phyloP scores from a whole-genome alignment of 441 rosid genomes.

The Croton setiger region DNA sequence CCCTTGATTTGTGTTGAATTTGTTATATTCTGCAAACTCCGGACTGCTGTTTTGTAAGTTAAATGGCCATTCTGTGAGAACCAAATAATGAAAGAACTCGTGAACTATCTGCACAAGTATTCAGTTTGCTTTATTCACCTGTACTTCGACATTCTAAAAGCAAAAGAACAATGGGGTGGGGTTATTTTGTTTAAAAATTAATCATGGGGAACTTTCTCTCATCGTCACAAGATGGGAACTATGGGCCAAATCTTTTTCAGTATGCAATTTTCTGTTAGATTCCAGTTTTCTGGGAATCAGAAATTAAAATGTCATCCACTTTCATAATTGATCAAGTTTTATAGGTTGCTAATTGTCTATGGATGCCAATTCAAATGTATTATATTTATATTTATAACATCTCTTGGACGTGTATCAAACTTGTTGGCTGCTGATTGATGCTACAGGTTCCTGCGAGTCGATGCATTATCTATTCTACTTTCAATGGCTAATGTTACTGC shows the following conservation, averaged over 20 bases:
- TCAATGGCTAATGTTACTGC: constrained; percentile 79
- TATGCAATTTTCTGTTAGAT: background rate
- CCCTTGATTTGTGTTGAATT: constrained; percentile 1
- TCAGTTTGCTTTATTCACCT: background rate
- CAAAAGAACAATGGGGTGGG: background rate
- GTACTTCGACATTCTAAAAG: background rate
- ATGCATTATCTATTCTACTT: constrained; percentile 73
- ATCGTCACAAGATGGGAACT: background rate
- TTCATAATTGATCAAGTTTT: background rate
- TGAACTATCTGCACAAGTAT: background rate
- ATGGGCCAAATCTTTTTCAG: background rate
- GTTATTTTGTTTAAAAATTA: background rate
- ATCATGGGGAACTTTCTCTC: background rate
- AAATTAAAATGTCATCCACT: background rate
- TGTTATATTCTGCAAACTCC: background rate
- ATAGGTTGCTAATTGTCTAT: background rate
- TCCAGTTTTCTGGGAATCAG: background rate
- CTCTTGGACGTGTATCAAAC: background rate
- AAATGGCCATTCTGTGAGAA: background rate
- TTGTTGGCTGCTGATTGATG: constrained; percentile 15
- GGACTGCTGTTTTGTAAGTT: background rate
- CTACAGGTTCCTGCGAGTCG: constrained; percentile 74
- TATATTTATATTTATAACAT: background rate
- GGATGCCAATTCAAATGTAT: background rate
- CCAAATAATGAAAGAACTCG: too few species aligned